Base-by-base conservation (phyloP, 192 early-diverging fungal genomes). In the Umbelopsis ramanniana region DNA sequence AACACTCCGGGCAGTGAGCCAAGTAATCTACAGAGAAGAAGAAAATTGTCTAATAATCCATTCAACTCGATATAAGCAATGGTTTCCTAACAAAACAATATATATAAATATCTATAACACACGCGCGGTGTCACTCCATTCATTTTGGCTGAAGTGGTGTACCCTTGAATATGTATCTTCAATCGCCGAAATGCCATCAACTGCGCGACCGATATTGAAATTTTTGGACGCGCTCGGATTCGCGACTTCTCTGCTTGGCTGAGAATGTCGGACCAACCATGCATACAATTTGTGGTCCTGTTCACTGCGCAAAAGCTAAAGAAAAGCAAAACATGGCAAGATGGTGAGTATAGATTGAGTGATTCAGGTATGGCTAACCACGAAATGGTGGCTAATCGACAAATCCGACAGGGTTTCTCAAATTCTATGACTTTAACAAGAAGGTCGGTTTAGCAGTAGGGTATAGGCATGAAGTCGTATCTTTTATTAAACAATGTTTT, bases 271-370 rank as follows among this genome's bases (percentile, higher is more conserved):
- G 71, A 72, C 3, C 57, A 53, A 21, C 67, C 66, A 22, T 45
- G 54, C 21, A 35, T 66, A 8, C 63, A 76, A 21, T 79, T 67
- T 43, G 29, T 66, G 54, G 74, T 75, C 9, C 57, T 86, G 15
- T 86, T 80, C 52, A 86, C 84, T 21, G 75, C 78, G 4, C 84
- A 86, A 50, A 86, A 86, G 52, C 72, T 60, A n/a, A 86, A 86
- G 45, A 86, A 86, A 52, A 74, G 75, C 50, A 86, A 86, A 69
- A 86, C 82, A 10, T 86, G 84, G 84, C 84, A 86, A 33, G 84
- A 86, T 54, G 84, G 84, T 84, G 75, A 35, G 43, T 57, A 29
- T 46, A n/a, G 11, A 1, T 37, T 19, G 35, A 14, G 29, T 10
- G 6, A 12, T 37, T 72, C 37, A 24, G 23, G 40, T 21, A 35